Evolutionary conservation across 1,139 yeast species (phyloP), one percentile per base, ranked within the genome.

Genomic region (Blastobotrys buckinghamii): DNA sequence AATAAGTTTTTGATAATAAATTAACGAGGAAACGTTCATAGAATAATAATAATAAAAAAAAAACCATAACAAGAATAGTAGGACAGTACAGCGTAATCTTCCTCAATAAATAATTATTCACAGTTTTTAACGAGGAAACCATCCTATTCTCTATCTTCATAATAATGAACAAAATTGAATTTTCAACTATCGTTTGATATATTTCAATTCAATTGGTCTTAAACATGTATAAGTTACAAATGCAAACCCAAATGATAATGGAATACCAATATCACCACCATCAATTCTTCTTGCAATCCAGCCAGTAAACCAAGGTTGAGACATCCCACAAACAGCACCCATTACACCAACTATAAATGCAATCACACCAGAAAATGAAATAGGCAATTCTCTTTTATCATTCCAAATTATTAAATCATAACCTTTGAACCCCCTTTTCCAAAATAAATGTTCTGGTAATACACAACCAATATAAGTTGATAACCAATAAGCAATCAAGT

Each of bases 261-360:
- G 95, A 60, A 86, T 86, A 37, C 96, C 96, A 60, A 89, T 76
- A 66, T 89, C 97, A 57, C 90, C 96, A 57, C 90, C 96, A 61
- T 95, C 95, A 60, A 94, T 95, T 60, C 86, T 81, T 42, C 59
- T 65, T 39, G 81, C 92, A 58, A 87, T 60, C 44, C 78, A 82
- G 56, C 96, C 96, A 13, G 65, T 65, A 71, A 82, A 90, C 89
- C 95, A 89, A 10, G 76, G 76, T 72, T 88, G 96, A 63, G 76
- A 72, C 94, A 89, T 87, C 56, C 97, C 96, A 38, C 85, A 53
- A 16, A 80, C 95, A 40, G 82, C 87, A 64, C 96, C 96, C 41
- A 84, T 89, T 44, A 78, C 83, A 66, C 96, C 97, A 60, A 82
- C 81, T 66, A 84, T 75, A 74, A 88, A 82, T 7, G 86, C 95